These are phyloP conservation scores for Thraustochytrium striatum DNA, from an alignment of 352 stramenopile species.

Conservation along the genomic window DNA sequence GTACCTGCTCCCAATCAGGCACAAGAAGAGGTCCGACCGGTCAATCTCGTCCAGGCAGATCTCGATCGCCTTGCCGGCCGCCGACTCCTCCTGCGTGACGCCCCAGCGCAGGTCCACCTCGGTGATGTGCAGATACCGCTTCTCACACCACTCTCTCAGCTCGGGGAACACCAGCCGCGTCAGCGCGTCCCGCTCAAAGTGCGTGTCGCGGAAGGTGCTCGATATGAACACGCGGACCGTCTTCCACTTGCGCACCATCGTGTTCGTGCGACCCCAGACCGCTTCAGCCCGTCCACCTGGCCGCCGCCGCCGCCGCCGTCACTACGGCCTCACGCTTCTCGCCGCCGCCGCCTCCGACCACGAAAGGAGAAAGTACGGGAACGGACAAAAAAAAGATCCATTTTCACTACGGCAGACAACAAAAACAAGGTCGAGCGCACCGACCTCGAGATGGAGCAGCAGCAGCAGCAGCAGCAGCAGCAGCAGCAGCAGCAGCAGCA, in stretches of 20 bases:
- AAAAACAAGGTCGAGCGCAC: too few relatives aligned
- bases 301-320: background rate
- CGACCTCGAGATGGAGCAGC: too few relatives aligned
- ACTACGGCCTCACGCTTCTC: background rate
- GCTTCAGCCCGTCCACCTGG: background rate
- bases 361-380: too few relatives aligned
- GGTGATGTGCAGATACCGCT: constrained; percentile 47
- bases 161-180: constrained; percentile 51
- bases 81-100: constrained; percentile 49
- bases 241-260: constrained; percentile 45
- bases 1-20: constrained; percentile 45
- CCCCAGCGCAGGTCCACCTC: constrained; percentile 52
- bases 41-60: constrained; percentile 51
- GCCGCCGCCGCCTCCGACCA: too few relatives aligned
- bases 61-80: constrained; percentile 48
- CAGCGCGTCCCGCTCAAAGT: constrained; percentile 50
- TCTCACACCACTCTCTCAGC: constrained; percentile 38
- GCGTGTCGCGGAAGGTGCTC: constrained; percentile 51
- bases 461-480: too few relatives aligned
- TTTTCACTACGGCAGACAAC: too few relatives aligned
- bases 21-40: constrained; percentile 40
- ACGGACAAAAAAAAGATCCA: too few relatives aligned
- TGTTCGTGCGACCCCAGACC: too few relatives aligned
- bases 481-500: too few relatives aligned
- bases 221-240: constrained; percentile 52